Evolutionary conservation across 2,329 filamentous ascomycete species (phyloP), one percentile per base, ranked within the genome.

Genomic region (Aphanocladium album): DNA sequence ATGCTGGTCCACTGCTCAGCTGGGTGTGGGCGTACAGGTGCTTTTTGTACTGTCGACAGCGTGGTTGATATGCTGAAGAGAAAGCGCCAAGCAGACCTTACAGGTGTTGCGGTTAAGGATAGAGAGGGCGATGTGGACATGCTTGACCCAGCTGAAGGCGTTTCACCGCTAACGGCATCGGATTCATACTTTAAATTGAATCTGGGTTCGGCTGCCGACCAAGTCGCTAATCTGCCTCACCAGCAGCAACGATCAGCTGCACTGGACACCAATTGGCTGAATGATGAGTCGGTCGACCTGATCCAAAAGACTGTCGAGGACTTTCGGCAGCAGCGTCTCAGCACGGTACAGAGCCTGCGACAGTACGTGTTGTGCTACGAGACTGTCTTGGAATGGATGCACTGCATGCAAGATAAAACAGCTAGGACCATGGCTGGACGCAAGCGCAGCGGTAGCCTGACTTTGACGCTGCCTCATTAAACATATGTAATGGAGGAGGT

Each of bases 351-450:
- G 75, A 97, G 89, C 68, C 77, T 98, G 61, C 82, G 91, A 63
- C 95, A 99, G 73, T 98, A 89, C 76, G 93, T 97, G 54, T 84
- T 99, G 37, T 99, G 95, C 74, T 99, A 99, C 73, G 95, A 99
- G 77, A 96, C 90, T 45, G 83, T 98, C 7, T 77, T 96, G 59
- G 93, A 98, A 74, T 99, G 93, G 92, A 74, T 95, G 30, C 77
- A 74, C 67, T 75, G 82, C 64, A 67, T 79, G 43, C 77, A 84
- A 58, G 79, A 74, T 33, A 55, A 62, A 51, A 56, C 62, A 55
- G 30, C 54, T 11, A 43, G 23, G 21, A 21, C 43, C 16, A 43
- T 47, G 9, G 67, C 63, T 14, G 64, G 62, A 19, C 60, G 66
- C 46, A 64, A 62, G 50, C 62, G 67, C 25, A 69, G 64, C 30